These are phyloP conservation scores for Cutaneotrichosporon spelunceum DNA, from an alignment of 1,284 basidiomycete species.

Conservation along the genomic window DNA sequence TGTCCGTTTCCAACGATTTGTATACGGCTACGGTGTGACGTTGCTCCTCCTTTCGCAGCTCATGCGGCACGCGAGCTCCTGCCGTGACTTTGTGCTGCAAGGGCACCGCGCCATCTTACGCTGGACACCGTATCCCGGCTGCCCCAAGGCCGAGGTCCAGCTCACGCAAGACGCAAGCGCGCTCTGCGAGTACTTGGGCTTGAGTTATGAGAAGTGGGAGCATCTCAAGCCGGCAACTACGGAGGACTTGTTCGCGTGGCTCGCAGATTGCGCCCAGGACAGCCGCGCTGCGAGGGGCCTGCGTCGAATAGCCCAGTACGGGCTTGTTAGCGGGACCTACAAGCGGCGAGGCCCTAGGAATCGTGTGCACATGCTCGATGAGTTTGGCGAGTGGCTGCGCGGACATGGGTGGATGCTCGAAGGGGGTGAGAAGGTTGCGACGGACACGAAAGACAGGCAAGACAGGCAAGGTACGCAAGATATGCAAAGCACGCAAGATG, in stretches of 20 bases:
- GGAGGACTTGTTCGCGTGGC: conserved; percentile 13
- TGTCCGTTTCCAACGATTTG: conserved; percentile 10
- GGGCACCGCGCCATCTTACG: conserved; percentile 24
- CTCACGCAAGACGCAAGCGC: conserved; percentile 27
- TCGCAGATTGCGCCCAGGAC: not conserved
- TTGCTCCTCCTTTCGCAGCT: conserved; percentile 15
- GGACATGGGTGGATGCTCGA: conserved; percentile 2
- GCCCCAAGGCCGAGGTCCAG: conserved; percentile 26
- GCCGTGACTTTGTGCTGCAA: conserved; percentile 11
- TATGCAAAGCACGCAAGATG: too few species aligned
- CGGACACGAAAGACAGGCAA: too few species aligned
- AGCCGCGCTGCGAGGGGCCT: conserved; percentile 4
- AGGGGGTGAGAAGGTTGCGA: not conserved
- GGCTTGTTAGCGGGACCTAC: not conserved
- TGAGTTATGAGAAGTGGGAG: conserved; percentile 18
- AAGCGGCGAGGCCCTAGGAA: not conserved
- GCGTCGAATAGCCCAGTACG: not conserved
- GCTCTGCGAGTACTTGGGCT: conserved; percentile 36
- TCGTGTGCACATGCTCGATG: conserved; percentile 4
- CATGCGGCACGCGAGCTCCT: conserved; percentile 11
- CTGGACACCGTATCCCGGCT: conserved; percentile 28
- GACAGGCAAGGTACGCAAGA: not conserved
- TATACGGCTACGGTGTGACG: conserved; percentile 24
- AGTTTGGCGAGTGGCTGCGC: conserved; percentile 11
- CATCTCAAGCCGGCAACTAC: not conserved